Base-by-base conservation (phyloP, 2,329 filamentous ascomycete genomes). In the Pseudocercospora pini-densiflorae region DNA sequence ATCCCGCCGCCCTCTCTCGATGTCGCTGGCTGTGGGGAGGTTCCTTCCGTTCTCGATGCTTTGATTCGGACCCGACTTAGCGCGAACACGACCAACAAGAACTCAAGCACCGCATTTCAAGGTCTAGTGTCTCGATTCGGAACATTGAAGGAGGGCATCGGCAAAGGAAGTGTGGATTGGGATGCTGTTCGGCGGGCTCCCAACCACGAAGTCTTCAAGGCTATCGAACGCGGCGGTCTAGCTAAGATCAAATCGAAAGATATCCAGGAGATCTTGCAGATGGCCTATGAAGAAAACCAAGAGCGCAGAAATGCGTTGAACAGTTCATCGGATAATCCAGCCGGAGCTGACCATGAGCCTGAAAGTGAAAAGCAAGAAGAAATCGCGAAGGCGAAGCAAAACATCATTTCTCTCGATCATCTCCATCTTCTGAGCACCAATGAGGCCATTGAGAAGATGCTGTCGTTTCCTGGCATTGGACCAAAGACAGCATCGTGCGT, bases 81-180 rank as follows among this genome's bases (percentile, higher is more conserved):
- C 62, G 87, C 87, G 24, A 87, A 87, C 43, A 90, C 88, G 0
- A 86, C 84, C 0, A 82, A 82, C 57, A 82, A 77, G 16, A 90
- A 90, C 51, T 89, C 91, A 0, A 88, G 88, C 21, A 84, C 82
- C 47, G 90, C 91, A 5, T 87, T 94, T 68, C 81, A 84, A 65
- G 89, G 88, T 0, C 82, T 95, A 0, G 87, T 90, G 2, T 74
- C 85, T 19, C 84, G 80, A 36, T 93, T 90, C 68, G 90, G 91
- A 0, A 82, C 87, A 19, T 79, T 90, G 3, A 76, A 88, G 33
- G 82, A 85, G 49, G 88, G 90, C 6, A 80, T 90, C 9, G 90
- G 90, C 5, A 88, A 89, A 71, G 90, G 89, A 2, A 92, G 89
- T 62, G 89, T 93, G 7, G 83, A 93, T 75, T 94, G 91, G 90